Base-by-base conservation (phyloP, 2,329 filamentous ascomycete species). In the Penicillium sp. region DNA sequence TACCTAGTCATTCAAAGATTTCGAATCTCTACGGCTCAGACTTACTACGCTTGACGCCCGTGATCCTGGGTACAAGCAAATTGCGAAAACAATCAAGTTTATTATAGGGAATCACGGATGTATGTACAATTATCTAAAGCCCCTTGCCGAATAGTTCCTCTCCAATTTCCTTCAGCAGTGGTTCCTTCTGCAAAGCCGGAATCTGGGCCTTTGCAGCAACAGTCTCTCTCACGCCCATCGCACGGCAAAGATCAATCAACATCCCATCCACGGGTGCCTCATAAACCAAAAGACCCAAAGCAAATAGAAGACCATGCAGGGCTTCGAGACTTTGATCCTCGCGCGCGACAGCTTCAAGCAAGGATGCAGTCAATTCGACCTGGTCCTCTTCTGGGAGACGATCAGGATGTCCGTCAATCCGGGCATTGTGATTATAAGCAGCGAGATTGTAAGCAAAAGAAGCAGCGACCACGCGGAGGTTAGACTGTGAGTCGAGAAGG, bases 381-480 rank as follows among this genome's bases (percentile, higher is more conserved):
- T 95, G 89, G 60, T 90, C 87, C 2, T 83, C 85, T 40, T 92
- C 89, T 0, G 86, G 80, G 3, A 97, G 75, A 0, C 78, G 80
- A 51, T 89, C 85, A 6, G 80, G 77, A 0, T 83, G 78, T 13
- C 85, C 82, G 30, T 86, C 83, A 40, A 84, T 80, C 22, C 91
- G 84, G 28, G 85, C 80, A 51, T 85, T 85, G 68, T 89, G 89
- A 69, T 93, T 90, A 2, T 87, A 84, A 0, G 88, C 81, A 0
- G 91, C 85, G 0, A 98, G 77, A 67, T 98, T 97, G 80, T 93
- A 95, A 0, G 93, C 85, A 2, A 98, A 82, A 1, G 89, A 92
- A 0, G 93, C 88, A 0, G 93, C 91, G 1, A 93, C 91, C 3
- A 94, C 90, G 45, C 93, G 87, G 2, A 94, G 85, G 57, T 88